Conservation (phyloP, 495 filamentous ascomycete genomes). For the Penicillium paxilli region DNA sequence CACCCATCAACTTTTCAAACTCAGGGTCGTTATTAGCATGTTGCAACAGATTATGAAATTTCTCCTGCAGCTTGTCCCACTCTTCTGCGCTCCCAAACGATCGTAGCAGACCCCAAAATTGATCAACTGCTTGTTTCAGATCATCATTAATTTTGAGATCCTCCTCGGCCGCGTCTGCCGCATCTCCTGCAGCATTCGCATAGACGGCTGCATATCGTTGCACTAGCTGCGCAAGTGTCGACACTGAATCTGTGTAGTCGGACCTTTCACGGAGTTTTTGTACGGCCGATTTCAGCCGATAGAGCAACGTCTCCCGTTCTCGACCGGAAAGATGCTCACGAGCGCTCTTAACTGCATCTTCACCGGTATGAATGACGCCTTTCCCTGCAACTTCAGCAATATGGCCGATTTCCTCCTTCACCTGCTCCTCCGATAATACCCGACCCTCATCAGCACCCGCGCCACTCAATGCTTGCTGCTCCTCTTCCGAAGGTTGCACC, state of each 20-base stretch:
- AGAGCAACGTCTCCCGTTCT: constrained; percentile 70
- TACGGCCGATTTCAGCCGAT: constrained; percentile 76
- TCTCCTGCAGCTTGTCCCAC: constrained; percentile 72
- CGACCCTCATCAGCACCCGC: constrained; percentile 56
- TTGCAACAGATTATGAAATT: constrained; percentile 65
- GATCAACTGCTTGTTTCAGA: constrained; percentile 70
- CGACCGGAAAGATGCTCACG: constrained; percentile 65
- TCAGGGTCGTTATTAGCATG: constrained; percentile 78
- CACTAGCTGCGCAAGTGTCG: constrained; percentile 71
- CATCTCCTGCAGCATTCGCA: constrained; percentile 65
- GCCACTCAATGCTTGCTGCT: constrained; percentile 56
- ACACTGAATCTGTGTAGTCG: constrained; percentile 84
- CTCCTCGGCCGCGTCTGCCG: constrained; percentile 61
- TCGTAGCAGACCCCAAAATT: constrained; percentile 75
- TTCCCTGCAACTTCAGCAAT: constrained; percentile 62
- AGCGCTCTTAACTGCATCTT: constrained; percentile 64
- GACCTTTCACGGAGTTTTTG: constrained; percentile 68
- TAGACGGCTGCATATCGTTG: constrained; percentile 78
- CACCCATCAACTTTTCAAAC: constrained; percentile 74
- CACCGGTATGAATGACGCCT: constrained; percentile 64
- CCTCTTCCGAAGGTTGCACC: constrained; percentile 63
- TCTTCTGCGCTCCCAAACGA: constrained; percentile 73
- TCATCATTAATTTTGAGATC: constrained; percentile 72
- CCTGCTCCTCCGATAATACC: constrained; percentile 56
- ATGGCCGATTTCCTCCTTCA: constrained; percentile 62